phyloP scores from a whole-genome alignment of 225 moss, liverwort and hornwort genomes.

The Takakia lepidozioides region DNA sequence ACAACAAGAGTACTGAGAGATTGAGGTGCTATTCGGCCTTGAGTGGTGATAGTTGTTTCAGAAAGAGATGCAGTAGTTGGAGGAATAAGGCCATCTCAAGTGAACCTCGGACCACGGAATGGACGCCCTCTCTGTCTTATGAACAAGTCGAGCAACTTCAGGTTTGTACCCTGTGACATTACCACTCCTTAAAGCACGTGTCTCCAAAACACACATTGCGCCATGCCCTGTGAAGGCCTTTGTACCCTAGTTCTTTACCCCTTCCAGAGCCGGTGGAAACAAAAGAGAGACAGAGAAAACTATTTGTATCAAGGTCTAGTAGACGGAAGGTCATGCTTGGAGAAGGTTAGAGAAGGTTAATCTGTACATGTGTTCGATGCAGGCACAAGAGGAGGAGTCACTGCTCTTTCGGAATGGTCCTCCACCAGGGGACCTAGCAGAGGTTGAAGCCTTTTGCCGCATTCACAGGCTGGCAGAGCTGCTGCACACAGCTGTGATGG shows the following conservation, averaged over 20 bases:
- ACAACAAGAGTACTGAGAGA: no score
- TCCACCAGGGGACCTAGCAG: constrained; percentile 70
- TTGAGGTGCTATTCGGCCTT: no score
- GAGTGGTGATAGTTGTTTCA: no score
- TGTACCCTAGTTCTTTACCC: background rate
- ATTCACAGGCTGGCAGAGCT: constrained; percentile 69
- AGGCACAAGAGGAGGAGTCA: constrained; percentile 78
- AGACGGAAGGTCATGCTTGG: no score
- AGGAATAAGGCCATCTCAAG: constrained; percentile 22
- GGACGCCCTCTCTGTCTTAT: constrained; percentile 51
- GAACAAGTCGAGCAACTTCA: constrained; percentile 70
- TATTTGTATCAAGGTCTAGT: no score
- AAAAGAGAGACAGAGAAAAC: no score
- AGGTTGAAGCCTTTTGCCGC: constrained; percentile 84
- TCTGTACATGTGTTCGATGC: background rate
- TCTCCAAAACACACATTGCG: background rate
- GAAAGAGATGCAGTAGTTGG: constrained; percentile 20
- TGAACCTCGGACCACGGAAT: constrained; percentile 33
- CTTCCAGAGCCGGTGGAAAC: background rate
- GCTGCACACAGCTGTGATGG: constrained; percentile 64
- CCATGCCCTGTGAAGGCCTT: background rate
- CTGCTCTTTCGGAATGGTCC: constrained; percentile 70
- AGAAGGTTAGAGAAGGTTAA: background rate
- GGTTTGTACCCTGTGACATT: constrained; percentile 5
- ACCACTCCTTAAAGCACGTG: background rate